Base-by-base conservation (phyloP, 2,329 filamentous ascomycete species). In the Atkinsonella texensis region DNA sequence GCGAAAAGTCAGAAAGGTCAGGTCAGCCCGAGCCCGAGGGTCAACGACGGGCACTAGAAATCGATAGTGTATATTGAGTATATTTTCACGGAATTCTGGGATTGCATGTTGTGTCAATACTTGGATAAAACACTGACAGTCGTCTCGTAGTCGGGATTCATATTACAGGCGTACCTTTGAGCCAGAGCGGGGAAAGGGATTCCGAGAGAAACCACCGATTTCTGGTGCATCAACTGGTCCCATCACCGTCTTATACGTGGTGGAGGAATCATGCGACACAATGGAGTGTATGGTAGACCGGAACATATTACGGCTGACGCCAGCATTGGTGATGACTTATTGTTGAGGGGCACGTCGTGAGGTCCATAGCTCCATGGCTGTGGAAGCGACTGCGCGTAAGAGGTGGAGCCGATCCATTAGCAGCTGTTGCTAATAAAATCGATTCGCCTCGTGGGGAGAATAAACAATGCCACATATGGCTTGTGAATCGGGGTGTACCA, bases 11-110 rank as follows among this genome's bases (percentile, higher is more conserved):
- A 55, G 11, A 62, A 57, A 52, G 62, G 62, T 47, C 59, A 62
- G 59, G 63, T 65, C 45, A 46, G 58, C 60, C 60, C 8, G 58
- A 59, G 35, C 60, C 60, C 8, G 58, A 59, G 35, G 46, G 48
- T 10, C 57, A 64, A 44, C 63, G 63, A 2, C 58, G 63, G 38
- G 59, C 59, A 1, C 56, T 65, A 4, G 63, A 65, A 54, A 60
- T 64, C 31, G 63, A 63, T 45, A 64, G 59, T 20, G 46, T 64
- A 18, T 62, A 62, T 62, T 65, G 57, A 59, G 63, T 8, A 8
- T 28, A 8, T 28, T 28, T 28, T 28, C 28, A 8, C 7, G 5
- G 28, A 28, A 8, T 28, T 8, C 28, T 28, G 7, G 28, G 28
- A 6, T 6, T 28, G 28, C 28, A 6, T 5, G 28, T 28, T 28